Conservation (phyloP, 495 filamentous ascomycete species). For the Apiosordaria backusii region DNA sequence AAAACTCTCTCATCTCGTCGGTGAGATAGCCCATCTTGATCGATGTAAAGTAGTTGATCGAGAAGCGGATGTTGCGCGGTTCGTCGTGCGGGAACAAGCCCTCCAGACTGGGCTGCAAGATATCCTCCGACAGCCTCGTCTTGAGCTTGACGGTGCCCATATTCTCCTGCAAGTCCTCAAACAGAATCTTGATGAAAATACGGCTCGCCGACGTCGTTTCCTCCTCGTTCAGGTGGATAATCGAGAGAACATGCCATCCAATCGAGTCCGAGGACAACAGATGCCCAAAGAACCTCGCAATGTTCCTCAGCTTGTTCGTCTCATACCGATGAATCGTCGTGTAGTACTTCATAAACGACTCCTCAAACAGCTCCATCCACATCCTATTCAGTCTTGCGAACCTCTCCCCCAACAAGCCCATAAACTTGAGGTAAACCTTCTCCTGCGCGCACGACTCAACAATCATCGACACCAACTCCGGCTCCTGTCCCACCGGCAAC, state of each 20-base stretch:
- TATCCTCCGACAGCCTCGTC: slow-evolving; percentile 70
- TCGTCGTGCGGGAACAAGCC: slow-evolving; percentile 91
- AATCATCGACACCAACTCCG: slow-evolving; percentile 91
- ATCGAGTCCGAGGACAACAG: slow-evolving; percentile 82
- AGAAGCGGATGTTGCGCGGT: slow-evolving; percentile 85
- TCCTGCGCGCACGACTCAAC: slow-evolving; percentile 95
- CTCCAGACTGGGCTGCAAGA: slow-evolving; percentile 70
- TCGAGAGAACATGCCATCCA: slow-evolving; percentile 83
- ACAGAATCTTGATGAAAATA: slow-evolving; percentile 97
- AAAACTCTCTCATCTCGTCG: slow-evolving; percentile 86
- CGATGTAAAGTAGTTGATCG: slow-evolving; percentile 98
- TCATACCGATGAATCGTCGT: slow-evolving; percentile 96
- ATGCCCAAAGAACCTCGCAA: slow-evolving; percentile 92
- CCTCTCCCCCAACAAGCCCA: slow-evolving; percentile 86
- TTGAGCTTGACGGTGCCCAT: slow-evolving; percentile 78
- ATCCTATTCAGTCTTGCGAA: slow-evolving; percentile 93
- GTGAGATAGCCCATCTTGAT: slow-evolving; percentile 94
- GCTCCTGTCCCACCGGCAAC: slow-evolving; percentile 81
- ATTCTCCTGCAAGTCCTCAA: slow-evolving; percentile 85
- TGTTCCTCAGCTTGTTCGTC: slow-evolving; percentile 89
- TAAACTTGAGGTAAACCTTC: slow-evolving; percentile 94
- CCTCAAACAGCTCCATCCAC: slow-evolving; percentile 89
- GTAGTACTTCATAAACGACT: slow-evolving; percentile 87
- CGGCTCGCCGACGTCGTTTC: slow-evolving; percentile 92
- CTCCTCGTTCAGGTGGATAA: slow-evolving; percentile 89